Evolutionary conservation across 2,329 filamentous ascomycete genomes (phyloP).

Genomic region (Colletotrichum chlorophyti): DNA sequence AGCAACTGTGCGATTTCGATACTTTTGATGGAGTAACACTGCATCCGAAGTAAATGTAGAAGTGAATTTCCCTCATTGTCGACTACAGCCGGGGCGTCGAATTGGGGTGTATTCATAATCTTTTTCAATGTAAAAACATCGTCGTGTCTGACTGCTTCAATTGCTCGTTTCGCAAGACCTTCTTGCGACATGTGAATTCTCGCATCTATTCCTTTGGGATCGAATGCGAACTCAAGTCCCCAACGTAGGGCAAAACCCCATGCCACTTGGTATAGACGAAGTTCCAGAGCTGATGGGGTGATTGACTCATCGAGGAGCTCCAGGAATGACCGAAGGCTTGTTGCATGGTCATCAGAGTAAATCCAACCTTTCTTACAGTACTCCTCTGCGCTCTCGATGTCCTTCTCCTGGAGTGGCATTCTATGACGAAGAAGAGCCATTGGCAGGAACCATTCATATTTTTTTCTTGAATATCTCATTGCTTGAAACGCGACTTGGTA

Average conservation of each 20-base stretch:
- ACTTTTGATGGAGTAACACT: too few species aligned
- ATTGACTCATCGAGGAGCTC: not conserved
- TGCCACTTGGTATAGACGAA: not conserved
- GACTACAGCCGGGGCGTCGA: not conserved
- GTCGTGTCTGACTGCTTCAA: accelerated
- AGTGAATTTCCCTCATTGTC: not conserved
- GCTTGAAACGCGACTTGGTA: too few species aligned
- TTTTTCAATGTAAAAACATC: not conserved
- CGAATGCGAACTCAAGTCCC: not conserved
- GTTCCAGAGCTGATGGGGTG: accelerated
- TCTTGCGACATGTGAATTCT: not conserved
- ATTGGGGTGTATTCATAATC: not conserved
- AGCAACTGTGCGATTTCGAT: not conserved
- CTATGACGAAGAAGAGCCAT: too few species aligned
- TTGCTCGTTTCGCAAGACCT: not conserved
- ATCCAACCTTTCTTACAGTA: too few species aligned
- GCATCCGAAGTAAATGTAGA: not conserved
- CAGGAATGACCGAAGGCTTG: not conserved
- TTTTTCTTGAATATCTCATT: too few species aligned
- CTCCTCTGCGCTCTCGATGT: too few species aligned
- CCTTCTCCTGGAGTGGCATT: too few species aligned
- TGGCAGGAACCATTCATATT: too few species aligned
- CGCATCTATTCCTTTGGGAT: not conserved
- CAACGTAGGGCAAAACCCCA: not conserved
- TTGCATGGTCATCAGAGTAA: too few species aligned